phyloP scores from a whole-genome alignment of 176 grass and related monocot species.

The Cocos nucifera region DNA sequence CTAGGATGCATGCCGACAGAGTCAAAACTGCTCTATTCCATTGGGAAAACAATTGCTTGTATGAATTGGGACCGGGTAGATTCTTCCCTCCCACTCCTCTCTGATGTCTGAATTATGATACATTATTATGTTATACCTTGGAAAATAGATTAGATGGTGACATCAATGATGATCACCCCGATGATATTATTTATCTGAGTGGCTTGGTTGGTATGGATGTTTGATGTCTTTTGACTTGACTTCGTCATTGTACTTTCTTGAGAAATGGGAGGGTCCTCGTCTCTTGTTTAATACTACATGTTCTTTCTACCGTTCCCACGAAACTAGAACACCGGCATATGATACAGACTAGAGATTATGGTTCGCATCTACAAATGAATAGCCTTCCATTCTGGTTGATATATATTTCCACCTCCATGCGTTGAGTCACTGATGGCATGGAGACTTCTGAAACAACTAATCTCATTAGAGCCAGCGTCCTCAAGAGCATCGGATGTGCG shows the following conservation, averaged over 20 bases:
- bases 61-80: background rate
- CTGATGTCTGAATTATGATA: background rate
- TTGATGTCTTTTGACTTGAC: background rate
- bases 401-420: too few relatives aligned
- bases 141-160: background rate
- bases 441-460: too few relatives aligned
- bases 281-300: too few relatives aligned
- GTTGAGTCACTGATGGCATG: too few relatives aligned
- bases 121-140: background rate
- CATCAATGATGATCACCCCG: background rate
- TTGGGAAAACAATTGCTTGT: background rate
- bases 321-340: too few relatives aligned
- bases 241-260: background rate
- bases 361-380: too few relatives aligned
- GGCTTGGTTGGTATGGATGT: background rate
- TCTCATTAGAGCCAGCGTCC: too few relatives aligned
- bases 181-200: background rate
- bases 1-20: background rate
- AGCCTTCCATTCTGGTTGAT: too few relatives aligned
- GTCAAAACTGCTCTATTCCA: background rate
- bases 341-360: too few relatives aligned
- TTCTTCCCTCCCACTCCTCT: background rate
- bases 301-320: too few relatives aligned
- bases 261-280: too few relatives aligned
- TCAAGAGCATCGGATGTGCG: too few relatives aligned